phyloP scores from a whole-genome alignment of 176 grass and related monocot species.

The Cenchrus purpureus region DNA sequence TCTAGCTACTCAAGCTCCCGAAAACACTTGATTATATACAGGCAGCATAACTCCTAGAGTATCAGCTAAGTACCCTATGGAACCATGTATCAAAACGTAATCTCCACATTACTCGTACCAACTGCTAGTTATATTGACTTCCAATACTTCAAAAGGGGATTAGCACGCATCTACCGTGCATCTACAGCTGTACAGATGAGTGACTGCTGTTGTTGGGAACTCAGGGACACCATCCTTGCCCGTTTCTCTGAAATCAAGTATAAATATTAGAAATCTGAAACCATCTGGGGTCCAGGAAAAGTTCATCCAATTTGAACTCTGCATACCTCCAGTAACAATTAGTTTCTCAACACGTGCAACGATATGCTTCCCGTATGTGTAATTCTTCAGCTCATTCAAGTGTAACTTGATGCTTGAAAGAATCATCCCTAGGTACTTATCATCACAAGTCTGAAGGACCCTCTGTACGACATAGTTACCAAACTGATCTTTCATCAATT shows the following conservation, averaged over 20 bases:
- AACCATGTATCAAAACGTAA: slow-evolving; percentile 20
- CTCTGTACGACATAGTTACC: slow-evolving; percentile 96
- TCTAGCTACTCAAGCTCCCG: slow-evolving; percentile 22
- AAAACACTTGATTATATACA: slow-evolving; percentile 44
- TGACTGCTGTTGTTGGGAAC: slow-evolving; percentile 6
- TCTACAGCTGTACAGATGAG: slow-evolving; percentile 34
- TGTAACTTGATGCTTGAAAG: slow-evolving; percentile 88
- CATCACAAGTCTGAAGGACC: slow-evolving; percentile 93
- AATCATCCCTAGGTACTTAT: slow-evolving; percentile 78
- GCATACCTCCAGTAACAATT: slow-evolving; percentile 83
- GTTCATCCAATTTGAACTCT: not conserved
- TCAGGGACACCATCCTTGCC: slow-evolving; percentile 40
- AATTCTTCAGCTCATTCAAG: slow-evolving; percentile 87
- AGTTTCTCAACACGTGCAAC: slow-evolving; percentile 94
- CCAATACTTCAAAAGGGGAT: slow-evolving; percentile 27
- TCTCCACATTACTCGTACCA: not conserved
- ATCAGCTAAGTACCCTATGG: slow-evolving; percentile 29
- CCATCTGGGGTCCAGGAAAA: not conserved
- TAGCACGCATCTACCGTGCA: slow-evolving; percentile 11
- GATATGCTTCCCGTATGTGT: slow-evolving; percentile 97
- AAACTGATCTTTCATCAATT: slow-evolving; percentile 99
- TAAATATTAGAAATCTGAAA: not conserved
- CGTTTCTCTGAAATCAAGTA: slow-evolving; percentile 44
- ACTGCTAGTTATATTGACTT: not conserved
- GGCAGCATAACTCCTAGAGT: slow-evolving; percentile 21